Conservation (phyloP, 2,329 filamentous ascomycete genomes). For the Aspergillus eucalypticola region DNA sequence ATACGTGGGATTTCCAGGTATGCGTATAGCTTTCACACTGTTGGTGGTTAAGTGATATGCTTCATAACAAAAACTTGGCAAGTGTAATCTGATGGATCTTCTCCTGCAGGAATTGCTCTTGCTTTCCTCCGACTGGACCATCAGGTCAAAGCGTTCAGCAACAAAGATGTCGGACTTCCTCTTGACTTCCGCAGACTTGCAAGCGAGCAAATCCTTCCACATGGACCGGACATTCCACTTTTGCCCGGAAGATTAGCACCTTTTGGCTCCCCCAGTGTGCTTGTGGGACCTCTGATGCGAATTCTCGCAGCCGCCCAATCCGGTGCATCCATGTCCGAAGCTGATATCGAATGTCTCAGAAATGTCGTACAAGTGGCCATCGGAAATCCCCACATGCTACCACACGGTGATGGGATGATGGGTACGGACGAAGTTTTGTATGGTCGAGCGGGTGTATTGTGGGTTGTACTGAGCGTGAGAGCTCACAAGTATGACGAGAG, state of each 20-base stretch:
- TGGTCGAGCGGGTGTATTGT: constrained; percentile 42
- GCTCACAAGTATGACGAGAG: constrained; percentile 25
- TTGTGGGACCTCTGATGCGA: constrained; percentile 29
- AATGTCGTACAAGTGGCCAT: constrained; percentile 33
- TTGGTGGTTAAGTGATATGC: background rate
- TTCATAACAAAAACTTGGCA: background rate
- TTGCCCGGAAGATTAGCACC: constrained; percentile 36
- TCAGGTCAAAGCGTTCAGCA: constrained; percentile 31
- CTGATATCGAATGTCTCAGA: constrained; percentile 32
- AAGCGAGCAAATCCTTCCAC: constrained; percentile 28
- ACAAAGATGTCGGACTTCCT: constrained; percentile 11
- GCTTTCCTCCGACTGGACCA: constrained; percentile 41
- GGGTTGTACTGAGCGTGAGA: constrained; percentile 38
- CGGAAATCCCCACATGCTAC: constrained; percentile 28
- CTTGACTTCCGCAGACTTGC: constrained; percentile 31
- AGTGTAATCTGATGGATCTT: constrained; percentile 5
- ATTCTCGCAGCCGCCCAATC: constrained; percentile 24
- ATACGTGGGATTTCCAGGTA: constrained; percentile 38
- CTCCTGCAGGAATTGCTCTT: constrained; percentile 35
- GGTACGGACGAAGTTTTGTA: constrained; percentile 43
- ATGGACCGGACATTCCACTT: constrained; percentile 28
- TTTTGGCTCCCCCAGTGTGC: constrained; percentile 32
- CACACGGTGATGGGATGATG: constrained; percentile 28
- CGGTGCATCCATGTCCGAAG: constrained; percentile 21
- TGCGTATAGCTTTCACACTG: background rate